Percentiles rank a stretch among this genome's conserved stretches.
phyloP scores from a whole-genome alignment of 1,139 yeast species.

The Scheffersomyces illinoinensis region DNA sequence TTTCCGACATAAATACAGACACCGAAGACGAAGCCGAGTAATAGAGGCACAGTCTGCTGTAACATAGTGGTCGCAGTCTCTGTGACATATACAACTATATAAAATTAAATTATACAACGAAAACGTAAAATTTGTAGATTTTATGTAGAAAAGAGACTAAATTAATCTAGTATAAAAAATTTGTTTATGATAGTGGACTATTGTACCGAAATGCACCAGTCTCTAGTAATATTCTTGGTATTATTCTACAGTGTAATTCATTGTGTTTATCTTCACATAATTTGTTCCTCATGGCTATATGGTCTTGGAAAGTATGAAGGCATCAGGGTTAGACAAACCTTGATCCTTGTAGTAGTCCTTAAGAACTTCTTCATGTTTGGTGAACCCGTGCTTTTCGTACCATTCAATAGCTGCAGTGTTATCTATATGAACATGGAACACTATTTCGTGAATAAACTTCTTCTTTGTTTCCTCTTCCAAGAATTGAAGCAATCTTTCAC shows the following conservation, averaged over 20 bases:
- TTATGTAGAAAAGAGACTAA: neutral
- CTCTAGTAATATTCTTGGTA: no score
- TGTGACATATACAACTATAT: neutral
- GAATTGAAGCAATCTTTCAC: constrained; percentile 55
- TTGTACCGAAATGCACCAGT: neutral
- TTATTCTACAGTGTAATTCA: neutral
- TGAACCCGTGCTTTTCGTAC: constrained; percentile 59
- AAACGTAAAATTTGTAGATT: neutral
- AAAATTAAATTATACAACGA: neutral
- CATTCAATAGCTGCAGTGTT: constrained; percentile 50
- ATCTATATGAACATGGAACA: constrained; percentile 59
- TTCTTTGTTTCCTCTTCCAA: constrained; percentile 54
- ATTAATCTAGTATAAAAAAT: neutral
- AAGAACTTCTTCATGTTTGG: constrained; percentile 32
- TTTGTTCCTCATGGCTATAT: constrained; percentile 2
- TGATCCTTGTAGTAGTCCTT: constrained; percentile 54
- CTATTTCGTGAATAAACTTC: constrained; percentile 55
- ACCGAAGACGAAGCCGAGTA: constrained; percentile 53
- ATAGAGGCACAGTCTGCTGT: neutral
- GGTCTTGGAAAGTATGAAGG: constrained; percentile 28
- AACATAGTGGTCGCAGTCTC: neutral
- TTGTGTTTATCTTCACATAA: neutral
- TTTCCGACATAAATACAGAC: constrained; percentile 52
- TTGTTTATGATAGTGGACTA: no score
- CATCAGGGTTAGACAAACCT: constrained; percentile 48